Evolutionary conservation across 176 grass and related monocot species (phyloP).

Genomic region (Saccharum spontaneum): DNA sequence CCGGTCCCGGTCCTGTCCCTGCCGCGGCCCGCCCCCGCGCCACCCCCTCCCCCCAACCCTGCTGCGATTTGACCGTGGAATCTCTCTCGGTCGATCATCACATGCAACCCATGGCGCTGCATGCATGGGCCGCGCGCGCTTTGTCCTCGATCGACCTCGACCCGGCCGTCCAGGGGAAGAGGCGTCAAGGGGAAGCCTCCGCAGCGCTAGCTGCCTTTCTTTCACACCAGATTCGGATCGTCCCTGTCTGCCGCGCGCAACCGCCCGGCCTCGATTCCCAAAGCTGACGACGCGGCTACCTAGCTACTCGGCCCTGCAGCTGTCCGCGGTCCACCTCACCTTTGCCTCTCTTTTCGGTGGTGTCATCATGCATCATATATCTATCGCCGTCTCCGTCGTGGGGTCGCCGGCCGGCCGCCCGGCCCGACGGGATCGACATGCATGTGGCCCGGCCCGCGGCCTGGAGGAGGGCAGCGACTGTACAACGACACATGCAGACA

Average conservation of each 20-base stretch:
- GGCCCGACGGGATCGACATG: no score
- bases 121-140: not conserved
- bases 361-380: no score
- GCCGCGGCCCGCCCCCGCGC: not conserved
- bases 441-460: not conserved
- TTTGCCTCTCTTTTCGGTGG: not conserved
- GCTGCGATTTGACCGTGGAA: slow-evolving; percentile 47
- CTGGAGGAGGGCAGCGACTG: not conserved
- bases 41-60: no score
- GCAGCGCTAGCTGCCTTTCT: not conserved
- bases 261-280: not conserved
- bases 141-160: slow-evolving; percentile 5
- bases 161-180: slow-evolving; percentile 15
- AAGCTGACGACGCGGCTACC: not conserved
- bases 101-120: not conserved
- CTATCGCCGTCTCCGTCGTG: not conserved
- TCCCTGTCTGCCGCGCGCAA: not conserved
- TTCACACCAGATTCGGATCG: no score
- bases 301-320: not conserved
- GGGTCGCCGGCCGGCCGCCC: not conserved
- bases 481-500: not conserved
- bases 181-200: slow-evolving; percentile 55
- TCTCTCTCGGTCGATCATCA: slow-evolving; percentile 31
- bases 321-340: not conserved
- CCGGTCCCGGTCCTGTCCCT: slow-evolving; percentile 20